Percentiles rank a stretch among this genome's conserved stretches.
Conservation (phyloP, 176 grass and related monocot genomes). For the Oropetium thomaeum region DNA sequence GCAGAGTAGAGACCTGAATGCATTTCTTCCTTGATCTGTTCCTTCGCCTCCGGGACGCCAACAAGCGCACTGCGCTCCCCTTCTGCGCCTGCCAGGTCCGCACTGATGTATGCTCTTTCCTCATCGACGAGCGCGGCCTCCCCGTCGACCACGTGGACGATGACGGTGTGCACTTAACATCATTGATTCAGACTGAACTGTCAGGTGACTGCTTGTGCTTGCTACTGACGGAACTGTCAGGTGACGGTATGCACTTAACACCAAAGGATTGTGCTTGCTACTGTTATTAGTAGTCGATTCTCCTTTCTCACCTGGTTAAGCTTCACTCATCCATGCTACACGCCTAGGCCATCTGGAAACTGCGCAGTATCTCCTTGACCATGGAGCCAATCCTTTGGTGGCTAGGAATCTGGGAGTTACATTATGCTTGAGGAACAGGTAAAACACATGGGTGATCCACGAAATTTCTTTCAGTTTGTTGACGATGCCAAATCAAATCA, state of each 20-base stretch:
- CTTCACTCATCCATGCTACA: conserved; percentile 83
- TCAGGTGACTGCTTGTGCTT: too few relatives aligned
- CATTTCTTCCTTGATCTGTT: too few relatives aligned
- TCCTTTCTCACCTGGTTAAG: conserved; percentile 49
- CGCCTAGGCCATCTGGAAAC: conserved; percentile 69
- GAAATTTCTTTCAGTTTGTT: not conserved
- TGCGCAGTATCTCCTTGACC: conserved; percentile 67
- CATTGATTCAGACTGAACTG: too few relatives aligned
- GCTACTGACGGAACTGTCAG: not conserved
- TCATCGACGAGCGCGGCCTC: conserved; percentile 71
- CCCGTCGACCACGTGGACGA: conserved; percentile 76
- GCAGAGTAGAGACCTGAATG: too few relatives aligned
- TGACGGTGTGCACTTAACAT: conserved; percentile 55
- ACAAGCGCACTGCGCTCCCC: conserved; percentile 82
- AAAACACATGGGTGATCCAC: not conserved
- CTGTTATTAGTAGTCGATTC: not conserved
- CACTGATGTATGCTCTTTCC: conserved; percentile 66
- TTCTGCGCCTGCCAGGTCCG: conserved; percentile 69
- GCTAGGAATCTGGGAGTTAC: conserved; percentile 68
- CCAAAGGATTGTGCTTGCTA: too few relatives aligned
- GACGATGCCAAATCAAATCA: not conserved
- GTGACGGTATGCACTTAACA: too few relatives aligned
- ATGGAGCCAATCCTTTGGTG: conserved; percentile 62
- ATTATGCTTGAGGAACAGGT: conserved; percentile 93
- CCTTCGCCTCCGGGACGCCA: conserved; percentile 79